Base-by-base conservation (phyloP, 495 filamentous ascomycete species). In the Copromyces sp. region DNA sequence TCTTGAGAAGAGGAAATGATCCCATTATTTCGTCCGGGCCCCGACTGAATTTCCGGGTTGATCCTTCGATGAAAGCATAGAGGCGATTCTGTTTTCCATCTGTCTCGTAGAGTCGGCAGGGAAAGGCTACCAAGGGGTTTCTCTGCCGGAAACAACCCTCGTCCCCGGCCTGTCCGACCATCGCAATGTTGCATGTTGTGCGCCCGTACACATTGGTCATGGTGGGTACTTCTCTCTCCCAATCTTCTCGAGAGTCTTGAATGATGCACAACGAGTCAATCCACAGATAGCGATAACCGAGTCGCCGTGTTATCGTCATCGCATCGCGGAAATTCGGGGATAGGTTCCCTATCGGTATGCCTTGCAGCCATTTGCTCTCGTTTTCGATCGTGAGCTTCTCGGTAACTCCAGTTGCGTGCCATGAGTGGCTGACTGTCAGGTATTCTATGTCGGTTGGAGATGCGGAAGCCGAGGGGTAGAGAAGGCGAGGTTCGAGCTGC, bases 191-290 rank as follows among this genome's bases (percentile, higher is more conserved):
- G 53, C 53, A 65, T 35, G 53, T 35, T 9, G 53, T 35, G 53
- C 32, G 53, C 7, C 53, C 53, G 29, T 65, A 65, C 7, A 65
- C 53, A 32, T 65, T 65, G 53, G 53, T 65, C 53, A 65, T 65
- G 29, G 53, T 65, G 6, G 29, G 53, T 4, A 65, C 53, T 65
- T 65, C 53, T 65, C 53, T 14, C 53, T 65, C 37, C 37, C 29
- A 65, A 35, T 65, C 53, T 35, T 35, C 53, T 12, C 29, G 53
- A 65, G 53, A 65, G 53, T 68, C 40, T 69, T 78, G 78, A 39
- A 77, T 35, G 68, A 80, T 78, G 71, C 78, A 80, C 17, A 75
- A 72, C 11, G 70, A 45, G 42, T 79, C 77, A 17, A 79, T 68
- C 76, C 76, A 79, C 7, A 78, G 39, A 47, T 78, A 79, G 2